phyloP scores from a whole-genome alignment of 768 basidiomycete genomes.

The Kwoniella sp. region DNA sequence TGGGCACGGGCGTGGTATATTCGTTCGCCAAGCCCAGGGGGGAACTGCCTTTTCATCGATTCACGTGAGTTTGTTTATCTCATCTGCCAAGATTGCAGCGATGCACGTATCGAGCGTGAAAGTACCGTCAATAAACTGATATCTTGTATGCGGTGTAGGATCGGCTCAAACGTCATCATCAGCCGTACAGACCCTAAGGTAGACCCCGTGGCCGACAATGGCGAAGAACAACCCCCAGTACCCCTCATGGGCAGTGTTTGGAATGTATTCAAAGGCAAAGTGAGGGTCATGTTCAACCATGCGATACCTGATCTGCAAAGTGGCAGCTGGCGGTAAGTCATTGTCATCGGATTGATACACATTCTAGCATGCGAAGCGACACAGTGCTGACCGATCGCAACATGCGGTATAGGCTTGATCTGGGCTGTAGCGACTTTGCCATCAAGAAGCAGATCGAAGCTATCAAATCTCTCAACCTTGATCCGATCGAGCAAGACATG shows the following conservation, averaged over 20 bases:
- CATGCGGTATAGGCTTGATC: constrained; percentile 61
- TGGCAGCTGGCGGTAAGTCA: constrained; percentile 46
- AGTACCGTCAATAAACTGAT: constrained; percentile 2
- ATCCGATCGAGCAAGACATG: constrained; percentile 58
- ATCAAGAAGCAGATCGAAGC: constrained; percentile 73
- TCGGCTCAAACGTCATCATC: constrained; percentile 70
- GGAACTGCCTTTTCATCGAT: constrained; percentile 66
- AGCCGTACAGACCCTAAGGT: constrained; percentile 68
- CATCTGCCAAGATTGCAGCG: too few relatives aligned
- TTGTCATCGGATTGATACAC: too few relatives aligned
- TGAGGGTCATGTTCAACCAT: constrained; percentile 37
- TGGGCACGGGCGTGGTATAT: constrained; percentile 43
- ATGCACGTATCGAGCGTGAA: not conserved
- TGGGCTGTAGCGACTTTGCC: constrained; percentile 69
- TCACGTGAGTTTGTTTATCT: constrained; percentile 64
- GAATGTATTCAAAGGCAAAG: constrained; percentile 26
- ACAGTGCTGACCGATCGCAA: not conserved
- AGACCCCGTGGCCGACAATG: constrained; percentile 58
- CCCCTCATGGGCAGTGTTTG: constrained; percentile 34
- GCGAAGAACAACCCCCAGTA: constrained; percentile 8
- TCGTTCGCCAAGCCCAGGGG: constrained; percentile 68
- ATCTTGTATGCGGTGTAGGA: constrained; percentile 58
- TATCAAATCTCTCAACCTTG: constrained; percentile 63
- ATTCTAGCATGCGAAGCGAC: too few relatives aligned
- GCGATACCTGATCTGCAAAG: constrained; percentile 24